Conservation (phyloP, 257 asterid genomes). For the Nicotiana sylvestris region DNA sequence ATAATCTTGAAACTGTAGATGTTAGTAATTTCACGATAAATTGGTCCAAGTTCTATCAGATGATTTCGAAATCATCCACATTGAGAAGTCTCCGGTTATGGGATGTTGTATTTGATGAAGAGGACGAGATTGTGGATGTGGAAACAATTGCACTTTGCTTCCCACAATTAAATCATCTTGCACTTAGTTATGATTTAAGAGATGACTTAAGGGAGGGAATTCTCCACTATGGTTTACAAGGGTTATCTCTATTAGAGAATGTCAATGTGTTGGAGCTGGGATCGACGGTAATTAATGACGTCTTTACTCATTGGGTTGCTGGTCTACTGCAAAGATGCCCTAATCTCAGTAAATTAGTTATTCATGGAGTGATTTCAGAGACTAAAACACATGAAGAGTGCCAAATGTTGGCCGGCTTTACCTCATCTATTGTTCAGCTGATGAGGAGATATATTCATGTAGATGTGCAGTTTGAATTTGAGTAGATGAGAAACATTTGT, state of each 20-base stretch:
- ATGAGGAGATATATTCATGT: slow-evolving; percentile 67
- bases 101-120: slow-evolving; percentile 88
- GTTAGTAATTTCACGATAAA: slow-evolving; percentile 80
- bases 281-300: slow-evolving; percentile 68
- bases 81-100: slow-evolving; percentile 76
- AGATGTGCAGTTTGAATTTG: slow-evolving; percentile 73
- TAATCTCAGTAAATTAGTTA: slow-evolving; percentile 58
- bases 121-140: slow-evolving; percentile 75
- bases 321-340: slow-evolving; percentile 74
- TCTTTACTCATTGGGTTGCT: slow-evolving; percentile 65
- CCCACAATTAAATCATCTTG: slow-evolving; percentile 62
- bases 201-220: slow-evolving; percentile 35
- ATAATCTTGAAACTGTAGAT: slow-evolving; percentile 75
- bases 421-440: slow-evolving; percentile 61
- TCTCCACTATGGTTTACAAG: slow-evolving; percentile 64
- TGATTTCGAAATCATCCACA: slow-evolving; percentile 70
- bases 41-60: slow-evolving; percentile 82
- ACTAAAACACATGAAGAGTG: slow-evolving; percentile 86
- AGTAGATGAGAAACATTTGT: slow-evolving; percentile 27
- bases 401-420: slow-evolving; percentile 58
- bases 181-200: slow-evolving; percentile 68
- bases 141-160: slow-evolving; percentile 79
- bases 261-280: slow-evolving; percentile 82
- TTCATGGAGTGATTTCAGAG: slow-evolving; percentile 82
- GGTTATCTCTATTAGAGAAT: slow-evolving; percentile 58